Conservation (phyloP, 495 filamentous ascomycete species). For the Entonaema liquescens region DNA sequence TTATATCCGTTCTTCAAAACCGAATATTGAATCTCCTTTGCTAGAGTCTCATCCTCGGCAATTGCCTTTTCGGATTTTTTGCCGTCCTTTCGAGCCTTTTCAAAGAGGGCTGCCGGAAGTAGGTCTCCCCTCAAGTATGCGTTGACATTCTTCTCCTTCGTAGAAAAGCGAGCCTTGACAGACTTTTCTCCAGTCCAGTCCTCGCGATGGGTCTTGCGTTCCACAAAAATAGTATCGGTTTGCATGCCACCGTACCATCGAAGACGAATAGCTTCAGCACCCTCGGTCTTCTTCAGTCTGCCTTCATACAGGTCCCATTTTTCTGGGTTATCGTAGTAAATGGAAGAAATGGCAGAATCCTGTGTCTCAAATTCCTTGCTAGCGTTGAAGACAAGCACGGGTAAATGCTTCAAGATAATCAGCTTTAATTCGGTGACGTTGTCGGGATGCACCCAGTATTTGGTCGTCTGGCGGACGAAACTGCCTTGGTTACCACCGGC, state of each 20-base stretch:
- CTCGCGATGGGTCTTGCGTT: conserved; percentile 97
- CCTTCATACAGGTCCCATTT: conserved; percentile 94
- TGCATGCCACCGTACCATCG: conserved; percentile 99
- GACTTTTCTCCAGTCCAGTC: conserved; percentile 99
- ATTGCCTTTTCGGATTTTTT: conserved; percentile 93
- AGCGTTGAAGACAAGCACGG: conserved; percentile 95
- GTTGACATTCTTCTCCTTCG: conserved; percentile 98
- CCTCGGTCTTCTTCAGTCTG: conserved; percentile 95
- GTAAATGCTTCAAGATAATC: conserved; percentile 96
- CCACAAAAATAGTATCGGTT: conserved; percentile 92
- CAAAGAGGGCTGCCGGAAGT: conserved; percentile 83
- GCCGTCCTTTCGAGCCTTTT: conserved; percentile 91
- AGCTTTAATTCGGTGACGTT: conserved; percentile 98
- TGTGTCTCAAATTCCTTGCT: conserved; percentile 93
- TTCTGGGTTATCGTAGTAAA: conserved; percentile 95
- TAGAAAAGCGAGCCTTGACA: conserved; percentile 92
- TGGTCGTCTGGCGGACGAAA: conserved; percentile 96
- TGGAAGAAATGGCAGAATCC: conserved; percentile 95
- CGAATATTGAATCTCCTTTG: conserved; percentile 91
- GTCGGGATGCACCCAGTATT: conserved; percentile 99
- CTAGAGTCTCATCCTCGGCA: conserved; percentile 86
- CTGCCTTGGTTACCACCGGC: conserved; percentile 94
- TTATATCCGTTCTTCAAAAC: conserved; percentile 82
- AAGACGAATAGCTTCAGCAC: conserved; percentile 94
- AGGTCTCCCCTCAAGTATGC: conserved; percentile 82